A percentile compares a stretch with the other conserved stretches of the same genome.
These are phyloP conservation scores for Sequoiadendron giganteum DNA, from an alignment of 75 land plant genomes.

Conservation along the genomic window DNA sequence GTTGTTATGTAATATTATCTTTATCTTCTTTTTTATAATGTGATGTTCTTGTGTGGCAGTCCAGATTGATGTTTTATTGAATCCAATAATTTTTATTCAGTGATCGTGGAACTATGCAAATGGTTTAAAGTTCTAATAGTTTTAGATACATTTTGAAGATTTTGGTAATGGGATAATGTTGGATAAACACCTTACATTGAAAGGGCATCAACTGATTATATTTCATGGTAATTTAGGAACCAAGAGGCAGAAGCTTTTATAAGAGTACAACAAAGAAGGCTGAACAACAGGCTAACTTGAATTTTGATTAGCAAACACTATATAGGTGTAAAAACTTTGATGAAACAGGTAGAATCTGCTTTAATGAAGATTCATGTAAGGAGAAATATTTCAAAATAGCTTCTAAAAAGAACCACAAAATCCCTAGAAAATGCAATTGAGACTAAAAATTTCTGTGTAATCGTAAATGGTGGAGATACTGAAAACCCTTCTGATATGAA, in stretches of 20 bases:
- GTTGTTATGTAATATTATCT: no score
- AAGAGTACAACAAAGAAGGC: constrained; percentile 58
- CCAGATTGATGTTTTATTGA: no score
- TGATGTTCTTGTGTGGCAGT: neutral
- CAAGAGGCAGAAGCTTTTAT: constrained; percentile 35
- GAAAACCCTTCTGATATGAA: no score
- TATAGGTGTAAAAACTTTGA: constrained; percentile 57
- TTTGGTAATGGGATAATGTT: neutral
- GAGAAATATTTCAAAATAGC: constrained; percentile 42
- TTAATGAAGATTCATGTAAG: constrained; percentile 47
- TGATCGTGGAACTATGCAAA: neutral
- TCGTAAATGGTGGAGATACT: no score
- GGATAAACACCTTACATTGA: neutral
- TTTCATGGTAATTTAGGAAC: constrained; percentile 19
- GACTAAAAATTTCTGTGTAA: neutral
- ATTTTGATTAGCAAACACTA: constrained; percentile 60
- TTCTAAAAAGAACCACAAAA: constrained; percentile 7
- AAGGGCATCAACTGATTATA: neutral
- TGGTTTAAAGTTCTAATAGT: neutral
- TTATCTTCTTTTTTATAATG: neutral
- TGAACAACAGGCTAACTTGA: constrained; percentile 59
- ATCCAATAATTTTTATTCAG: no score
- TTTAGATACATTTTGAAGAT: neutral
- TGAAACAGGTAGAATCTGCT: constrained; percentile 66
- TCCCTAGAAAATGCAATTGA: neutral